A percentile compares a stretch with the other conserved stretches of the same genome.
These are phyloP conservation scores for Calonectria hawksworthii DNA, from an alignment of 2,329 filamentous ascomycete species.

Conservation along the genomic window DNA sequence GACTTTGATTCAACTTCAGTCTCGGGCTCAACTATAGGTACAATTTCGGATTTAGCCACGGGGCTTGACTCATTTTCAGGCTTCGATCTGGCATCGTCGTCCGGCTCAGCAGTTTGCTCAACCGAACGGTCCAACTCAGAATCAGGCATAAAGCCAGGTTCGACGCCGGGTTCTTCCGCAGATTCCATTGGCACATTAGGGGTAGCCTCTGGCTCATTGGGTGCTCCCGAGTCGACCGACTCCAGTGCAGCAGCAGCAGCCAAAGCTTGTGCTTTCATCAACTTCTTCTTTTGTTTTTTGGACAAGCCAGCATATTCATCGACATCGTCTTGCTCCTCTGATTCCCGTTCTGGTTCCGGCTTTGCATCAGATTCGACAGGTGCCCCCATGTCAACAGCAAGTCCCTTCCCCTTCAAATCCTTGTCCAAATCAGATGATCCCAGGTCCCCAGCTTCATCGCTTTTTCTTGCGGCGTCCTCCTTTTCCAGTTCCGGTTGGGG, in stretches of 20 bases:
- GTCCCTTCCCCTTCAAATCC: conserved; percentile 35
- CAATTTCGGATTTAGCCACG: conserved; percentile 39
- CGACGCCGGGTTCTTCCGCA: conserved; percentile 37
- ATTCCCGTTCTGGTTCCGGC: conserved; percentile 36
- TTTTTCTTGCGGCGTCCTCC: conserved; percentile 42
- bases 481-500: conserved; percentile 45
- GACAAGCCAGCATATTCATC: conserved; percentile 44
- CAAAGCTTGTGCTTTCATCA: conserved; percentile 41
- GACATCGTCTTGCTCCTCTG: conserved; percentile 37
- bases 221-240: conserved; percentile 32
- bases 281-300: conserved; percentile 46
- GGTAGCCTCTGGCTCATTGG: conserved; percentile 33
- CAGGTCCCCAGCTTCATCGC: conserved; percentile 39
- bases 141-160: conserved; percentile 32
- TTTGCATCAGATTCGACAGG: conserved; percentile 35
- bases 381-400: conserved; percentile 33
- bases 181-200: conserved; percentile 30
- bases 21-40: conserved; percentile 46
- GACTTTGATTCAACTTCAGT: conserved; percentile 47
- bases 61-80: conserved; percentile 39
- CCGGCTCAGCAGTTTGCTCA: conserved; percentile 27
- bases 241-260: conserved; percentile 30
- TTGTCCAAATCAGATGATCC: conserved; percentile 34
- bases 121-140: conserved; percentile 27
- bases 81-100: conserved; percentile 33